A percentile compares a stretch with the other conserved stretches of the same genome.
These are phyloP conservation scores for Mycosphaerella sp. DNA, from an alignment of 2,329 filamentous ascomycete species.

Conservation along the genomic window DNA sequence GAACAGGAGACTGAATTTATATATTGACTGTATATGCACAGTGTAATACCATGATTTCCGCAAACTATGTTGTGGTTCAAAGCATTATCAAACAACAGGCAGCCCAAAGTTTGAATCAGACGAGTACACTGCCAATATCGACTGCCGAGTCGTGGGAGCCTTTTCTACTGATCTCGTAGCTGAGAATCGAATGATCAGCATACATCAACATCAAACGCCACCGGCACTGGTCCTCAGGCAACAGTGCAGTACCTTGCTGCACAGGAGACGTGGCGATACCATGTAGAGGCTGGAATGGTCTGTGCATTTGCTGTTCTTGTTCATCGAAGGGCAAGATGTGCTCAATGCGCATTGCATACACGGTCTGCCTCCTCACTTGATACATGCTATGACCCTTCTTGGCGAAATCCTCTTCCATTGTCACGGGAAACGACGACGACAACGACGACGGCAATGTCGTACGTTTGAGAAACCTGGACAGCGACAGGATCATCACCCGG, in stretches of 20 bases:
- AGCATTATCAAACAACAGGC: neutral
- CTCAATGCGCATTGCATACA: conserved; percentile 49
- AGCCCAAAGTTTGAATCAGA: conserved; percentile 5
- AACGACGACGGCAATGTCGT: neutral
- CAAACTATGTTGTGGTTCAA: neutral
- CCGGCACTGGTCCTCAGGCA: conserved; percentile 37
- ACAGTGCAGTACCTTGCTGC: conserved; percentile 46
- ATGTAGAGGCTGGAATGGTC: conserved; percentile 50
- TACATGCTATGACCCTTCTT: neutral
- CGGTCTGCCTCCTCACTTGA: conserved; percentile 18
- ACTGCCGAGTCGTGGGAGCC: conserved; percentile 16
- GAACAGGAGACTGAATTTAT: too few species aligned
- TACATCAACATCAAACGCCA: conserved; percentile 69
- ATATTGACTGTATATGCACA: too few species aligned
- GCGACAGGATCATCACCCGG: conserved; percentile 54
- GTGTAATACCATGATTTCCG: neutral
- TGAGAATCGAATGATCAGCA: conserved; percentile 61
- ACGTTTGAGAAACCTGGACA: conserved; percentile 42
- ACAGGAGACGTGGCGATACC: conserved; percentile 63
- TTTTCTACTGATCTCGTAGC: conserved; percentile 55
- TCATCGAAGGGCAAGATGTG: conserved; percentile 50
- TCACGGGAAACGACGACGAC: conserved; percentile 8
- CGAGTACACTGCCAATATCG: conserved; percentile 16
- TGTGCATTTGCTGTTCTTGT: conserved; percentile 44
- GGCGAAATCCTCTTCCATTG: conserved; percentile 10